Conservation (phyloP, 257 asterid species). For the Solanum habrochaites region DNA sequence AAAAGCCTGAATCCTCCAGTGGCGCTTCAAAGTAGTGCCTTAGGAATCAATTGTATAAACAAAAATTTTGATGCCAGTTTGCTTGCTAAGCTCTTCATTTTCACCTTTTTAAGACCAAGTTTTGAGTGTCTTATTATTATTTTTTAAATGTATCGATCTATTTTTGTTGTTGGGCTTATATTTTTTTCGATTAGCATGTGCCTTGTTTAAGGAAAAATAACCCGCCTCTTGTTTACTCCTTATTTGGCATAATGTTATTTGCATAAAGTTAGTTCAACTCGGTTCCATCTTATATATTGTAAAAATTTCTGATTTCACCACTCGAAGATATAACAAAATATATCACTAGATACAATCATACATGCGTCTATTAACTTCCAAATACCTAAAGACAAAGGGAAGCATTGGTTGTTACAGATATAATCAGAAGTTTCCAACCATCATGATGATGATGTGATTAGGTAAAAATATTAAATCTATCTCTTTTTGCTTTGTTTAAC, state of each 20-base stretch:
- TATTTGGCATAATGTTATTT: background rate
- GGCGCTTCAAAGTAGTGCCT: slow-evolving; percentile 35
- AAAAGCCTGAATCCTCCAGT: slow-evolving; percentile 30
- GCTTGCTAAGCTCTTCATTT: background rate
- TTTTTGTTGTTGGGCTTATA: background rate
- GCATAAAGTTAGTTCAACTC: background rate
- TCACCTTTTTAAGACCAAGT: background rate
- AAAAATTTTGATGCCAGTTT: background rate
- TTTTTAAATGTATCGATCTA: background rate
- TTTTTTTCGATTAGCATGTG: background rate
- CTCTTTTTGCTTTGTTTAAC: background rate
- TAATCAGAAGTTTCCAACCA: background rate
- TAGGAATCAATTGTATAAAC: background rate
- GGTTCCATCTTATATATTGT: background rate
- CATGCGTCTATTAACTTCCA: background rate
- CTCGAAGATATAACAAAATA: background rate
- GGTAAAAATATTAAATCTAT: background rate
- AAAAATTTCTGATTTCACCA: background rate
- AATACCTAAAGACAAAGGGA: background rate
- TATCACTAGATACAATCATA: background rate
- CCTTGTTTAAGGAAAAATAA: background rate
- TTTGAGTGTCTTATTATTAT: background rate
- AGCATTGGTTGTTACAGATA: background rate
- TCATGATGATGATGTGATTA: background rate
- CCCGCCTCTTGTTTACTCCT: background rate